Evolutionary conservation across 768 basidiomycete species (phyloP).

Genomic region (Xanthoconium purpureum): DNA sequence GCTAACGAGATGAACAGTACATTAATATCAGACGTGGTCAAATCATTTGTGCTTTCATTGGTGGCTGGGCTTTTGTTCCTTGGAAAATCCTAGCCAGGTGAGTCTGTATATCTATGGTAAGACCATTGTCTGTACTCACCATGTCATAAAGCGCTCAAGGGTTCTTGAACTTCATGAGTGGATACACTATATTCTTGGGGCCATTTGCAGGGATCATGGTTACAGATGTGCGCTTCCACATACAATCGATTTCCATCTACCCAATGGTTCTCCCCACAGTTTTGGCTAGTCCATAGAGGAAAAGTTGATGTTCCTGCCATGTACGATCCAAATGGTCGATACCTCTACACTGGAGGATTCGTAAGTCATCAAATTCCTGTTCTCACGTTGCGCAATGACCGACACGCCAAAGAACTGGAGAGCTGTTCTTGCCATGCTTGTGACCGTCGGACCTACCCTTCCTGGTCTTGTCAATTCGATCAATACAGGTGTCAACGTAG

Average conservation of each 20-base stretch:
- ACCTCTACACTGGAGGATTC: slow-evolving; percentile 72
- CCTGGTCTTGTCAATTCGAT: slow-evolving; percentile 79
- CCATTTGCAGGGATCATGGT: slow-evolving; percentile 80
- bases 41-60: slow-evolving; percentile 27
- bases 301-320: slow-evolving; percentile 80
- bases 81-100: slow-evolving; percentile 73
- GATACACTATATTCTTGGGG: slow-evolving; percentile 83
- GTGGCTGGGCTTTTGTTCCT: slow-evolving; percentile 80
- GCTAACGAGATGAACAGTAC: slow-evolving; percentile 20
- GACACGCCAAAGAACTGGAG: slow-evolving; percentile 68
- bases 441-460: slow-evolving; percentile 67
- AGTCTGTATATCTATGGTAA: neutral
- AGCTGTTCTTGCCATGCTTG: slow-evolving; percentile 64
- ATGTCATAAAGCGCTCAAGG: slow-evolving; percentile 44
- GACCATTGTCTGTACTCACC: too few species aligned
- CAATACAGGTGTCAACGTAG: slow-evolving; percentile 60
- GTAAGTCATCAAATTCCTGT: slow-evolving; percentile 41
- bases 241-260: neutral
- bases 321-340: slow-evolving; percentile 76
- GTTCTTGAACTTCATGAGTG: slow-evolving; percentile 77
- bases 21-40: slow-evolving; percentile 31
- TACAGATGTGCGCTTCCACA: slow-evolving; percentile 43
- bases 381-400: neutral
- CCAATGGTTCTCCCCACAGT: slow-evolving; percentile 38
- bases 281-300: slow-evolving; percentile 72